Conservation (phyloP, 2,329 filamentous ascomycete species). For the Claviceps paspali region DNA sequence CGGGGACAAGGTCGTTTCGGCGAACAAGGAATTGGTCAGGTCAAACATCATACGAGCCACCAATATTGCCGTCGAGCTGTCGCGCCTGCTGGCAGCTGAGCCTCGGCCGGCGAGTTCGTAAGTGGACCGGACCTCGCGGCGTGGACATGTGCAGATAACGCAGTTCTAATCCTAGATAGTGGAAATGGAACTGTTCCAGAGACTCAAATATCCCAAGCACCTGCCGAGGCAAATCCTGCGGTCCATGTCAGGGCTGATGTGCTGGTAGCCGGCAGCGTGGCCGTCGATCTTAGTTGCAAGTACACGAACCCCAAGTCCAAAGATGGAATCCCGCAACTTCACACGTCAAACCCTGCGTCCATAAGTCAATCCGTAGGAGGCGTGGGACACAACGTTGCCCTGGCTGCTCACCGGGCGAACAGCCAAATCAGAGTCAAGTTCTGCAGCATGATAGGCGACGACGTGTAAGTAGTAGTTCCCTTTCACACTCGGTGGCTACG, state of each 20-base stretch:
- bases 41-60: conserved; percentile 40
- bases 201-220: not conserved
- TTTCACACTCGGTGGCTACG: not conserved
- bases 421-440: conserved; percentile 49
- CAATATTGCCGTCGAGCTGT: conserved; percentile 38
- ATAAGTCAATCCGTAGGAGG: conserved; percentile 79
- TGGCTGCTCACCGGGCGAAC: conserved; percentile 58
- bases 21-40: conserved; percentile 51
- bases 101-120: conserved; percentile 19
- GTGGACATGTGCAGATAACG: not conserved
- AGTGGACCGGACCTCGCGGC: conserved; percentile 15
- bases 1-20: conserved; percentile 51
- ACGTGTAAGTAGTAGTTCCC: conserved; percentile 44
- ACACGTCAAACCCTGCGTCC: conserved; percentile 74
- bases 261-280: conserved; percentile 82
- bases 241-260: conserved; percentile 38
- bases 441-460: conserved; percentile 69
- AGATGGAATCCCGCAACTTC: conserved; percentile 32
- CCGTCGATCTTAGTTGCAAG: conserved; percentile 77
- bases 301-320: conserved; percentile 27
- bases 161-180: conserved; percentile 23
- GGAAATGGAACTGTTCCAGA: conserved; percentile 9
- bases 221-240: conserved; percentile 4
- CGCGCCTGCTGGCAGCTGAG: conserved; percentile 23
- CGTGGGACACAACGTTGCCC: conserved; percentile 82